phyloP scores from a whole-genome alignment of 257 asterid genomes.

The Ballota nigra region DNA sequence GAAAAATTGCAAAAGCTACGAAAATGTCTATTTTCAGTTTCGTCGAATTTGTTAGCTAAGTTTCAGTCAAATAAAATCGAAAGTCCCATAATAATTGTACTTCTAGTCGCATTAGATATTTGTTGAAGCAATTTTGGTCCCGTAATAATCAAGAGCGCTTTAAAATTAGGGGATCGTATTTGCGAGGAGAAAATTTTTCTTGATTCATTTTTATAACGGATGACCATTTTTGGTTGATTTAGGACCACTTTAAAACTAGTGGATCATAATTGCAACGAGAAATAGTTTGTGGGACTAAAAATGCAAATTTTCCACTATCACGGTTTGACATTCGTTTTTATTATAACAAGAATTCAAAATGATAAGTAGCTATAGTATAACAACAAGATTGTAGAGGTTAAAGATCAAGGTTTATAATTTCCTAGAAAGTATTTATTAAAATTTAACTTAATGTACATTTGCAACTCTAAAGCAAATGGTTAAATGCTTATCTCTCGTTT shows the following conservation, averaged over 20 bases:
- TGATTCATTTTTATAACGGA: too few relatives aligned
- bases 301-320: background rate
- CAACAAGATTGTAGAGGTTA: too few relatives aligned
- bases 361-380: too few relatives aligned
- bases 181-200: too few relatives aligned
- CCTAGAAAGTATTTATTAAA: too few relatives aligned
- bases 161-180: too few relatives aligned
- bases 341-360: too few relatives aligned
- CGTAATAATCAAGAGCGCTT: too few relatives aligned
- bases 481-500: slow-evolving; percentile 37
- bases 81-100: background rate
- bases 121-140: background rate
- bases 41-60: too few relatives aligned
- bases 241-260: background rate
- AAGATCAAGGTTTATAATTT: too few relatives aligned
- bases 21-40: too few relatives aligned
- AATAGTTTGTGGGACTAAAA: background rate
- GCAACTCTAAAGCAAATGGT: background rate
- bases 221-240: background rate
- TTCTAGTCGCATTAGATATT: background rate
- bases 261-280: background rate
- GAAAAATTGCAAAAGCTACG: background rate
- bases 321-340: too few relatives aligned
- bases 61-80: background rate
- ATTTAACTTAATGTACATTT: background rate